Evolutionary conservation across 2,329 filamentous ascomycete genomes (phyloP).

Genomic region (Diplodia mutila): DNA sequence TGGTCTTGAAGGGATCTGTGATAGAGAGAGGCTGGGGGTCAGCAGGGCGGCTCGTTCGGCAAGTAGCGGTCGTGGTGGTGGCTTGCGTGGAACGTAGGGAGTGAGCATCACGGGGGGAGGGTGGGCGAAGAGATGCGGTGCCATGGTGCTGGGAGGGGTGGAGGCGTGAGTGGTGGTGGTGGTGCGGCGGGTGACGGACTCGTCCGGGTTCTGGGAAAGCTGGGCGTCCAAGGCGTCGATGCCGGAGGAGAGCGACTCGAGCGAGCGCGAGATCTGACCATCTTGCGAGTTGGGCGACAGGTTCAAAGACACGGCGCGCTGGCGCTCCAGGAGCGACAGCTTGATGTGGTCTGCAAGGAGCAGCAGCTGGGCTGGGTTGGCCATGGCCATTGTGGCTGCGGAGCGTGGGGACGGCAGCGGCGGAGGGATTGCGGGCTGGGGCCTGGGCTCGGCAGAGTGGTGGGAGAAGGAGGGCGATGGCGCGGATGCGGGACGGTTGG

Average conservation of each 20-base stretch:
- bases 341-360: constrained; percentile 97
- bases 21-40: constrained; percentile 35
- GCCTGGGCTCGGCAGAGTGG: neutral
- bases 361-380: constrained; percentile 74
- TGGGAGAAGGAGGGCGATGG: neutral
- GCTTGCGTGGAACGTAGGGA: constrained; percentile 24
- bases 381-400: constrained; percentile 38
- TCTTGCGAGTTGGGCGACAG: constrained; percentile 81
- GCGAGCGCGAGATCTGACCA: constrained; percentile 82
- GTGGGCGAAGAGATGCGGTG: neutral
- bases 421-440: neutral
- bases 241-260: constrained; percentile 84
- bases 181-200: constrained; percentile 40
- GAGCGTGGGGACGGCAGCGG: neutral
- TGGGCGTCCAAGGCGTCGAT: constrained; percentile 70
- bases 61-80: constrained; percentile 10
- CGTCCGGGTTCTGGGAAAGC: constrained; percentile 63
- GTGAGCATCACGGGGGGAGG: neutral
- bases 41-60: constrained; percentile 10
- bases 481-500: constrained; percentile 3
- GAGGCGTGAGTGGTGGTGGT: neutral
- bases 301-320: constrained; percentile 80
- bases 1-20: constrained; percentile 61
- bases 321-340: constrained; percentile 87
- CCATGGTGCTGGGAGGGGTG: constrained; percentile 9